phyloP scores from a whole-genome alignment of 768 basidiomycete genomes.

The Candolleomyces aberdarensis region DNA sequence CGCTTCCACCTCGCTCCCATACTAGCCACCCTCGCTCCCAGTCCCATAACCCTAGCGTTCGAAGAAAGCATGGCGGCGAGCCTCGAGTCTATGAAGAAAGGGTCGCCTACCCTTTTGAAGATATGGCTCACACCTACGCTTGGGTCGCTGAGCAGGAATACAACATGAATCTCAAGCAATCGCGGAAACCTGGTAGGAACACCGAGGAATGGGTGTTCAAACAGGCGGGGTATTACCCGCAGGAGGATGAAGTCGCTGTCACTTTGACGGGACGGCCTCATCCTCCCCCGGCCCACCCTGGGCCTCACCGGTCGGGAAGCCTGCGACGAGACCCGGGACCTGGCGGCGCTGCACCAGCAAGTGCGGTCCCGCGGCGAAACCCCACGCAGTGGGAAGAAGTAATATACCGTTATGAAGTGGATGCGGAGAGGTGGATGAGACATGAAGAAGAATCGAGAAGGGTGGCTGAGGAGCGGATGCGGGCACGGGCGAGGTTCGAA shows the following conservation, averaged over 20 bases:
- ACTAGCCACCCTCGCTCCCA: slow-evolving; percentile 12
- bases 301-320: slow-evolving; percentile 12
- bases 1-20: slow-evolving; percentile 11
- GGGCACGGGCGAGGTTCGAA: slow-evolving; percentile 43
- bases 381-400: slow-evolving; percentile 49
- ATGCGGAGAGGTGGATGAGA: slow-evolving; percentile 52
- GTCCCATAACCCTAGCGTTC: background rate
- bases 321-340: slow-evolving; percentile 4
- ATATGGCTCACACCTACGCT: slow-evolving; percentile 41
- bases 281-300: slow-evolving; percentile 20
- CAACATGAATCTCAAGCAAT: slow-evolving; percentile 12
- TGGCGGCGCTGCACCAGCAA: background rate
- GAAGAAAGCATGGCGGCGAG: slow-evolving; percentile 12
- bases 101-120: slow-evolving; percentile 31
- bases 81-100: background rate
- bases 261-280: slow-evolving; percentile 29
- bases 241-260: background rate
- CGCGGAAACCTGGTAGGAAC: slow-evolving; percentile 42
- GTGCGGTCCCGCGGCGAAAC: slow-evolving; percentile 19
- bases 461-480: slow-evolving; percentile 43
- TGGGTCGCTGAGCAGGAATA: slow-evolving; percentile 56
- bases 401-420: slow-evolving; percentile 47
- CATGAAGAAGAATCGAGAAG: slow-evolving; percentile 45
- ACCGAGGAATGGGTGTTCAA: slow-evolving; percentile 66
- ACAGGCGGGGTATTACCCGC: slow-evolving; percentile 24